These are phyloP conservation scores for Hypholoma sublateritium DNA, from an alignment of 768 basidiomycete species.

Conservation along the genomic window DNA sequence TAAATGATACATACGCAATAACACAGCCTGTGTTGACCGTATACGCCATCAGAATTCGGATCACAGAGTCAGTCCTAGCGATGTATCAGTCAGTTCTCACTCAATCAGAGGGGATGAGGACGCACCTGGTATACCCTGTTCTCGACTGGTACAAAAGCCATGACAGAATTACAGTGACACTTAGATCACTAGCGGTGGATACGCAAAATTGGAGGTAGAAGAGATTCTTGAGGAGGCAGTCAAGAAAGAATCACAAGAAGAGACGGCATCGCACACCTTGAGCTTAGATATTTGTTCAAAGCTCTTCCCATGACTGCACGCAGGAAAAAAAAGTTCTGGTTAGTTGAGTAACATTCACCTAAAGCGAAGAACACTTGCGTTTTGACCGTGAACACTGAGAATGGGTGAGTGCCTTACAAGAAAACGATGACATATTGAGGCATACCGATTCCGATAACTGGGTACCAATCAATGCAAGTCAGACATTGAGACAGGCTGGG, in stretches of 20 bases:
- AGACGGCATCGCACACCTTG: constrained; percentile 29
- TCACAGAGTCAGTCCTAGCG: constrained; percentile 49
- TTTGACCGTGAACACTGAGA: not conserved
- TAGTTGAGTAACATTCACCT: not conserved
- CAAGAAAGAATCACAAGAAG: not conserved
- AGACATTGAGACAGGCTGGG: not conserved
- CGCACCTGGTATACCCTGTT: constrained; percentile 51
- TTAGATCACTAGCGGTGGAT: constrained; percentile 47
- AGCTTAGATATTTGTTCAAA: constrained; percentile 32
- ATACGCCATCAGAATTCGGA: constrained; percentile 48
- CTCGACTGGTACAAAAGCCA: constrained; percentile 46
- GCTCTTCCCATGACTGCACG: not conserved
- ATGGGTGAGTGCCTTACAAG: not conserved
- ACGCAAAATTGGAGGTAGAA: constrained; percentile 54
- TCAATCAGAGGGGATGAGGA: not conserved
- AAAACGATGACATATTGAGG: not conserved
- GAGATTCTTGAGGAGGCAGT: constrained; percentile 32
- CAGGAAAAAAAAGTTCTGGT: not conserved
- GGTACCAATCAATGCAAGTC: not conserved
- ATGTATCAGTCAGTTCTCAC: not conserved
- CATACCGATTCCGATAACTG: not conserved
- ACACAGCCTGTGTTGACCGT: constrained; percentile 55
- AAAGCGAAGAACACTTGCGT: not conserved
- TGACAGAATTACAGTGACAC: constrained; percentile 50
- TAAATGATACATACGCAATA: constrained; percentile 26